Base-by-base conservation (phyloP, 1,284 basidiomycete species). In the Ustilago hordei region DNA sequence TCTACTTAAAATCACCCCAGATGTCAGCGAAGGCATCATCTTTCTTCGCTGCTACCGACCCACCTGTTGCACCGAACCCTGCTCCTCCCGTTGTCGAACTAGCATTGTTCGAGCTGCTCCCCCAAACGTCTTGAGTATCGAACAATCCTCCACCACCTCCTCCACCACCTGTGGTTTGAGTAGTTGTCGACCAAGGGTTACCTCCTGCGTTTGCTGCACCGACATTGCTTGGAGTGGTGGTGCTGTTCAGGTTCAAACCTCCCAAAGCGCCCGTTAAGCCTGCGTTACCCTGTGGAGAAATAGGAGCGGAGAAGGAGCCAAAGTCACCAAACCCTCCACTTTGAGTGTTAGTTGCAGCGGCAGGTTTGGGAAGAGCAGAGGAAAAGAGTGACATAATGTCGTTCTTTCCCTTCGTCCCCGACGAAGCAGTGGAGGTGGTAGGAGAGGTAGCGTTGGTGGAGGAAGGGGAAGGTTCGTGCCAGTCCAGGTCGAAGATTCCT, bases 401-500 rank as follows among this genome's bases (percentile, higher is more conserved):
- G 69, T 93, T 90, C 82, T 95, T 95, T 35, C 74, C 78, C 59
- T 75, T 79, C 2, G 81, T 60, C 4, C 55, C 69, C 12, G 55
- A 55, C 11, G 36, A 36, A n/a, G 57, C 32, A 38, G 38, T 53
- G 34, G 55, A 5, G 12, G 56, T 92, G 83, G 89, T 89, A 0
- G 89, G 88, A 6, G 59, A 19, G n/a, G 64, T 67, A 5, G 75
- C 36, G 36, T 47, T 50, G 39, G 64, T 45, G 8, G 72, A 15
- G 7, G 85, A 59, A 32, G 84, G 58, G 4, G 84, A 80, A 31
- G 87, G 82, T 3, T 88, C 80, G 17, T 88, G 74, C 87, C 95
- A 95, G 86, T 95, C 94, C 56, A 95, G 90, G 39, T 92, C 91
- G 84, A 95, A 95, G 3, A 96, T 88, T 71, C 94, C 93, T 73